phyloP scores from a whole-genome alignment of 2,329 filamentous ascomycete species.

The Cladosporium velox region DNA sequence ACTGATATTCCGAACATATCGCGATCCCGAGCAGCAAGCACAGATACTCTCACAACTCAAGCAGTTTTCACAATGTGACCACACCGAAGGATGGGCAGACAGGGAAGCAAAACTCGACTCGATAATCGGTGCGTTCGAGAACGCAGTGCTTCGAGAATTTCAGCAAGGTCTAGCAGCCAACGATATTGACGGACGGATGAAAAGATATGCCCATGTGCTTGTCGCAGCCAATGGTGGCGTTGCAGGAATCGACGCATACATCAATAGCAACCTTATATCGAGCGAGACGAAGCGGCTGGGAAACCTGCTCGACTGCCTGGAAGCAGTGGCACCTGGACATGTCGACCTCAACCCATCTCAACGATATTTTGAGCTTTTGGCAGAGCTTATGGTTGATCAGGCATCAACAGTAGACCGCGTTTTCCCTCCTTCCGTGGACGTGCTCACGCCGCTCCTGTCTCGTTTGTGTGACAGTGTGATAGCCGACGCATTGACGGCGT shows the following conservation, averaged over 20 bases:
- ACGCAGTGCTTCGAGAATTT: conserved; percentile 86
- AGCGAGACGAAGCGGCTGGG: conserved; percentile 69
- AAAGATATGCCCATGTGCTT: conserved; percentile 82
- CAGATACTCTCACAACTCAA: conserved; percentile 81
- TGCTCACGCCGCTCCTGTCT: conserved; percentile 77
- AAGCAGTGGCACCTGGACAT: conserved; percentile 63
- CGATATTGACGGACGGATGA: conserved; percentile 88
- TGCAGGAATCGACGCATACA: conserved; percentile 77
- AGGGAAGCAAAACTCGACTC: conserved; percentile 71
- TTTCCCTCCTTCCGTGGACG: conserved; percentile 69
- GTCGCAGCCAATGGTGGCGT: conserved; percentile 77
- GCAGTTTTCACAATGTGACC: conserved; percentile 78
- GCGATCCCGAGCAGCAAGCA: conserved; percentile 86
- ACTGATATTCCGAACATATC: conserved; percentile 81
- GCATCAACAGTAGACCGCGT: conserved; percentile 76
- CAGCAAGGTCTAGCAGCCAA: conserved; percentile 86
- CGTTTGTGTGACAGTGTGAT: conserved; percentile 80
- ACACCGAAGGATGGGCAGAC: conserved; percentile 69
- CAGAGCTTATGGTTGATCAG: conserved; percentile 79
- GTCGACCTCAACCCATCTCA: conserved; percentile 79
- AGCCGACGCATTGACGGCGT: conserved; percentile 77
- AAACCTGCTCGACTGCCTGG: conserved; percentile 79
- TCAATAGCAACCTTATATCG: conserved; percentile 84
- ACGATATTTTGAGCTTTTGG: conserved; percentile 74
- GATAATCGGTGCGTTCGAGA: conserved; percentile 84